Base-by-base conservation (phyloP, 2,329 filamentous ascomycete species). In the Colletotrichum tropicale region DNA sequence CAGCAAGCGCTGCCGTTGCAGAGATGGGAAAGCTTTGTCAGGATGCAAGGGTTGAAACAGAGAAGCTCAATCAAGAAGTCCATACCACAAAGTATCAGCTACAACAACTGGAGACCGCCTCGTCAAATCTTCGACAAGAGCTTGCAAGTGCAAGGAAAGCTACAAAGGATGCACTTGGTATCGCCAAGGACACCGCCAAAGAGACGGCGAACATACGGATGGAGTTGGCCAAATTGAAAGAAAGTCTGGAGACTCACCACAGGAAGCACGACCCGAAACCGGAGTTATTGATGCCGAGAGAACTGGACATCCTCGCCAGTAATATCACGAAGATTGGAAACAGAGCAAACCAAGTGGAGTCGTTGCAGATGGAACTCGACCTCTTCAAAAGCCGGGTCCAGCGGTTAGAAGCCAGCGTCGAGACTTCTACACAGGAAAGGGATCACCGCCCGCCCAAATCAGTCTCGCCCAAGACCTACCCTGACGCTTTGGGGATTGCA, bases 321-420 rank as follows among this genome's bases (percentile, higher is more conserved):
- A 86, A 79, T 71, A 84, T 87, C 32, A 81, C 84, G 43, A 86
- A 83, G 71, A 84, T 87, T 30, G 81, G 83, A 16, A 81, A 82
- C 75, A 81, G 82, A 43, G 84, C 85, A 26, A 85, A 80, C 70
- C 83, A 85, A 66, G 81, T 87, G 12, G 85, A 87, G 68, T 82
- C 80, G 9, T 77, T 87, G 26, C 84, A 85, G 77, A 87, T 86
- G 84, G 86, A 87, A 72, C 81, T 86, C 56, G 81, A 86, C 55
- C 80, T 87, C 3, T 80, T 87, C 70, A 85, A 84, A 75, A 81
- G 81, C 6, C 80, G 84, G 9, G 71, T 86, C 6, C 82, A 85
- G 69, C 80, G 83, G 21, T 78, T 85, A 18, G 85, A 86, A 66
- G 77, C 76, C 58, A 78, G 70, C n/a, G 62, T 58, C 34, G 55